Evolutionary conservation across 495 filamentous ascomycete genomes (phyloP).

Genomic region (Sordaria brevicollis): DNA sequence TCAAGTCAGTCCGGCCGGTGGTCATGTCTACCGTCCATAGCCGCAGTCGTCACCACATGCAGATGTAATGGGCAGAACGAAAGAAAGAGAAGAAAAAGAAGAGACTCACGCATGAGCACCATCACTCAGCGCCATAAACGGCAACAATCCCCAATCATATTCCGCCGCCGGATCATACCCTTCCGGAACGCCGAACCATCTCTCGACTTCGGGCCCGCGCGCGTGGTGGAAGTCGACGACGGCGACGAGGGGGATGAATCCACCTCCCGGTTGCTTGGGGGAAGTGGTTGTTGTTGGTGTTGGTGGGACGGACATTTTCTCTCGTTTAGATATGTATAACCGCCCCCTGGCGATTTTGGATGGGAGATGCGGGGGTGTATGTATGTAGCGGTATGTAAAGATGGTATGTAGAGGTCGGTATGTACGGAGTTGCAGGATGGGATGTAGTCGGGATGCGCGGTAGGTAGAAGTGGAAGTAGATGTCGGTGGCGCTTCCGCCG

Average conservation of each 20-base stretch:
- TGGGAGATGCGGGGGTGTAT: neutral
- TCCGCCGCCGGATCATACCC: constrained; percentile 69
- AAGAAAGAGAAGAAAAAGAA: neutral
- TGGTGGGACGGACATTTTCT: constrained; percentile 17
- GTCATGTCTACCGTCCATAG: no score
- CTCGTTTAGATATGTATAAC: no score
- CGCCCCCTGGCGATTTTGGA: neutral
- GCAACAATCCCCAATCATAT: constrained; percentile 86
- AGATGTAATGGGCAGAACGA: no score
- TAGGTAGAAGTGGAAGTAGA: neutral
- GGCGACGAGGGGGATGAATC: constrained; percentile 59
- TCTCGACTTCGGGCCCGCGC: constrained; percentile 88
- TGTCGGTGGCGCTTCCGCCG: neutral
- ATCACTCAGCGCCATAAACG: constrained; percentile 96
- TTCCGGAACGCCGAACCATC: constrained; percentile 74
- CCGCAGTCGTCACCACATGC: no score
- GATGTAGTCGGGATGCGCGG: no score
- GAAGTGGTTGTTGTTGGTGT: constrained; percentile 13
- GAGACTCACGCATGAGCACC: constrained; percentile 81
- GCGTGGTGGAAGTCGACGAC: constrained; percentile 98
- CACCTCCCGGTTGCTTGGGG: neutral
- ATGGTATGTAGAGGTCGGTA: no score
- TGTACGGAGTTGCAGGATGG: neutral
- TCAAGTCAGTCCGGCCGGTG: no score
- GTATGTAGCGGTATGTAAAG: no score